Evolutionary conservation across 352 stramenopile genomes (phyloP).

Genomic region (Peronospora destructor): DNA sequence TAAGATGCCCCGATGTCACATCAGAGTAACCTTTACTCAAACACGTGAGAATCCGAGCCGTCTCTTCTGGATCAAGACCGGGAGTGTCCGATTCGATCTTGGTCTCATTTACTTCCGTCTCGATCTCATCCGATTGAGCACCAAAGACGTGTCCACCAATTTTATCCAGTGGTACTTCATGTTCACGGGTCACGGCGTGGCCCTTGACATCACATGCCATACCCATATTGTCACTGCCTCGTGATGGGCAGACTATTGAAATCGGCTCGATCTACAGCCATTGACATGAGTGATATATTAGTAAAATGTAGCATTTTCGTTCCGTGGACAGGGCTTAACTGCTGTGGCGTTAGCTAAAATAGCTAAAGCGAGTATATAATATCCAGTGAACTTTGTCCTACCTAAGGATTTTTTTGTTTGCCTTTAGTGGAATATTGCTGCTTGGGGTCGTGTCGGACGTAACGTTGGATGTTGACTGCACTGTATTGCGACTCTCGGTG

Average conservation of each 20-base stretch:
- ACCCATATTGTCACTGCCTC: constrained; percentile 36
- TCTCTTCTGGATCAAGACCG: constrained; percentile 67
- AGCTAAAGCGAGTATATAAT: no score
- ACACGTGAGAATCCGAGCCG: constrained; percentile 80
- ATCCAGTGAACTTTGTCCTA: neutral
- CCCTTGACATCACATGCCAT: constrained; percentile 63
- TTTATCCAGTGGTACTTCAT: constrained; percentile 14
- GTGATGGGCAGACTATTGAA: neutral
- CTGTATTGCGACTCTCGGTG: constrained; percentile 21
- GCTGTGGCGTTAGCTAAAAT: no score
- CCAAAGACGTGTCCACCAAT: constrained; percentile 10
- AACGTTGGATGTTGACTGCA: no score
- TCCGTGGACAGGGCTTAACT: neutral
- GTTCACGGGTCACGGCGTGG: constrained; percentile 21
- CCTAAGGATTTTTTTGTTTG: neutral
- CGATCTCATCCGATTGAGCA: constrained; percentile 13
- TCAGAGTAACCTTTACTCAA: constrained; percentile 57
- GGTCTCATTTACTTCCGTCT: constrained; percentile 11
- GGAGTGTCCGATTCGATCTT: constrained; percentile 5
- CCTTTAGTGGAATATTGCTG: neutral
- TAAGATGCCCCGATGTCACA: constrained; percentile 1
- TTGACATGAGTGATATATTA: constrained; percentile 4
- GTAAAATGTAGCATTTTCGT: constrained; percentile 2
- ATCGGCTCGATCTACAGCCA: constrained; percentile 5
- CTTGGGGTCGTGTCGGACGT: neutral